Conservation (phyloP, 768 basidiomycete species). For the Lactarius evosmus region DNA sequence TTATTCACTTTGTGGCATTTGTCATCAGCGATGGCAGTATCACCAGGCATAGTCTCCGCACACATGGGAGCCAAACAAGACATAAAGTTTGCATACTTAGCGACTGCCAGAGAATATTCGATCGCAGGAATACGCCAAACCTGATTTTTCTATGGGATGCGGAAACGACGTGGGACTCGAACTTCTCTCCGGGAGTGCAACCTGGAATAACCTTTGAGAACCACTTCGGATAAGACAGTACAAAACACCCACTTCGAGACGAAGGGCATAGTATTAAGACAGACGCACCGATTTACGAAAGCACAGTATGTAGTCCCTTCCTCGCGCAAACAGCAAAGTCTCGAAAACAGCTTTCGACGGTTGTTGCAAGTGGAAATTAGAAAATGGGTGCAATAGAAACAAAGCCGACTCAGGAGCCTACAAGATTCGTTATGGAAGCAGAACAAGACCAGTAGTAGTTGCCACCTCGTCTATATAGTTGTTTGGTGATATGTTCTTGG, state of each 20-base stretch:
- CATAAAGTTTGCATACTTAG: too few relatives aligned
- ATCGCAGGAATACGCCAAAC: slow-evolving; percentile 38
- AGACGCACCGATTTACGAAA: slow-evolving; percentile 97
- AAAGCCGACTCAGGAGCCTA: slow-evolving; percentile 35
- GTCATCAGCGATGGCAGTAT: slow-evolving; percentile 95
- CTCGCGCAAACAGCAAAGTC: slow-evolving; percentile 89
- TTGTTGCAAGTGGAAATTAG: slow-evolving; percentile 37
- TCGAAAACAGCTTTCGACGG: slow-evolving; percentile 87
- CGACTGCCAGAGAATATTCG: background rate
- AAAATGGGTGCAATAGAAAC: background rate
- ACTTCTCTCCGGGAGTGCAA: slow-evolving; percentile 88
- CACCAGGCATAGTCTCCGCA: slow-evolving; percentile 97
- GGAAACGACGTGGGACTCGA: slow-evolving; percentile 98
- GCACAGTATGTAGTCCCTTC: slow-evolving; percentile 92
- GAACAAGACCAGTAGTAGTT: slow-evolving; percentile 93
- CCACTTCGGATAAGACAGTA: background rate
- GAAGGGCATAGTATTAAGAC: slow-evolving; percentile 91
- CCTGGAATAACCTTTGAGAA: slow-evolving; percentile 51
- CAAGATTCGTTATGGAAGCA: slow-evolving; percentile 94
- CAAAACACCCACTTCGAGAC: slow-evolving; percentile 70
- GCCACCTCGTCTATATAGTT: slow-evolving; percentile 85
- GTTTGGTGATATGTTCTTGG: slow-evolving; percentile 87
- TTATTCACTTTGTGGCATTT: slow-evolving; percentile 68
- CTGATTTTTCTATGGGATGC: slow-evolving; percentile 83
- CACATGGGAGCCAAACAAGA: slow-evolving; percentile 98